Evolutionary conservation across 768 basidiomycete species (phyloP), one percentile per base, ranked within the genome.

Genomic region (Termitomyces sp.): DNA sequence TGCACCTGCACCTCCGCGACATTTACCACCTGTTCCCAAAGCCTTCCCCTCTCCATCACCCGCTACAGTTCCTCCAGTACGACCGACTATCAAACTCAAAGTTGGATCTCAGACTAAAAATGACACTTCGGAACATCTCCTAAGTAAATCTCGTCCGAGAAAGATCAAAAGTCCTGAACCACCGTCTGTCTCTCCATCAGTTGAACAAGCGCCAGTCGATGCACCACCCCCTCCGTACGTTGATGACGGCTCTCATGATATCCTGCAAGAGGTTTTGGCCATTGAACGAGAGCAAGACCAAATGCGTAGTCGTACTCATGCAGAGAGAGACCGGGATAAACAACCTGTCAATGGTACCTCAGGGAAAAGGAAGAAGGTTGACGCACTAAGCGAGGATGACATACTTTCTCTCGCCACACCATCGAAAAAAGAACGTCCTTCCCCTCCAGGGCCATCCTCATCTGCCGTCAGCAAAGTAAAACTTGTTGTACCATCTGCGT

Each of bases 201-300:
- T 65, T 40, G 65, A 71, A 32, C 68, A 67, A 30, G 67, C 81
- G 7, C 69, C 80, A 51, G 71, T 79, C 26, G 87, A 90, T 61
- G 83, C 79, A 18, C 82, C 84, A 2, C 82, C 87, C 1, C 84
- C 85, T 2, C 81, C 86, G 3, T 88, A 88, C 67, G 80, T 87
- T 47, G 89, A 91, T 64, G 89, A 91, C 70, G 89, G 88, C n/a
- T 88, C 87, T 32, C 85, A 89, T 63, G 90, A 93, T 66, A 77
- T 93, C 43, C 74, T 91, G 2, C 88, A 91, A 68, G 90, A 92
- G 69, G 89, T 93, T 20, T 80, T 91, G 56, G 90, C 90, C 8
- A 88, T 91, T 43, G 90, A 92, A 68, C 77, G 82, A 56, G 83
- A 86, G 71, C 82, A 85, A 69, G 77, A 78, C 55, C 82, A 86